A percentile compares a stretch with the other conserved stretches of the same genome.
These are phyloP conservation scores for Abrus precatorius DNA, from an alignment of 306 rosid species.

Conservation along the genomic window DNA sequence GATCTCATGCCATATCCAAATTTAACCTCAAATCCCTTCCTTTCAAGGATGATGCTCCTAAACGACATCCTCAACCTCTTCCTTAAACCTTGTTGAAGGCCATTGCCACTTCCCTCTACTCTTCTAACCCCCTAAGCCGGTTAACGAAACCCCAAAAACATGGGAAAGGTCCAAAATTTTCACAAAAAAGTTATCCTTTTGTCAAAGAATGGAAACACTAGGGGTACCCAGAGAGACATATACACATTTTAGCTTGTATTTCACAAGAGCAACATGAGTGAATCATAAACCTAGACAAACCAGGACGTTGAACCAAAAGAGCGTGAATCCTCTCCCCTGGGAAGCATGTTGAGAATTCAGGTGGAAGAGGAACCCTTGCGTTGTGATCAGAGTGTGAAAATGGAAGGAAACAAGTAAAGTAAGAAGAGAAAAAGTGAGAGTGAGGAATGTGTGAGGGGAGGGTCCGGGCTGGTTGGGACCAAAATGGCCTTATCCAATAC, in stretches of 20 bases:
- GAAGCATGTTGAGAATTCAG: not conserved
- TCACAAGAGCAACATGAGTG: not conserved
- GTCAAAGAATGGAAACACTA: conserved; percentile 17
- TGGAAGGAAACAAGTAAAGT: conserved; percentile 22
- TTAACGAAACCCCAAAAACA: conserved; percentile 22
- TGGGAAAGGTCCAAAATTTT: not conserved
- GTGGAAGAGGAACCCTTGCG: conserved; percentile 15
- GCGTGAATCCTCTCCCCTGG: not conserved
- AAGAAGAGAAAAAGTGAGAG: not conserved
- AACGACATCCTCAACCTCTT: conserved; percentile 63
- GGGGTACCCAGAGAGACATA: conserved; percentile 1
- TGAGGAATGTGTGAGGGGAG: not conserved
- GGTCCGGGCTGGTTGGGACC: not conserved
- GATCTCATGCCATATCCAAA: conserved; percentile 77
- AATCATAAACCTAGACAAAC: conserved; percentile 28
- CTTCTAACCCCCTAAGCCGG: conserved; percentile 29
- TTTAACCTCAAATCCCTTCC: conserved; percentile 84
- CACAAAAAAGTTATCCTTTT: not conserved
- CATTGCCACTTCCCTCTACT: conserved; percentile 31
- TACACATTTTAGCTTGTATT: conserved; percentile 3
- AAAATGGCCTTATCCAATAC: conserved; percentile 32
- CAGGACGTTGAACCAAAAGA: conserved; percentile 37
- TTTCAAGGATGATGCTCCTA: conserved; percentile 72
- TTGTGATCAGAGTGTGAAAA: conserved; percentile 12
- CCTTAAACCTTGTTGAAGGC: conserved; percentile 10